Base-by-base conservation (phyloP, 2,329 filamentous ascomycete species). In the Cercospora sp. region DNA sequence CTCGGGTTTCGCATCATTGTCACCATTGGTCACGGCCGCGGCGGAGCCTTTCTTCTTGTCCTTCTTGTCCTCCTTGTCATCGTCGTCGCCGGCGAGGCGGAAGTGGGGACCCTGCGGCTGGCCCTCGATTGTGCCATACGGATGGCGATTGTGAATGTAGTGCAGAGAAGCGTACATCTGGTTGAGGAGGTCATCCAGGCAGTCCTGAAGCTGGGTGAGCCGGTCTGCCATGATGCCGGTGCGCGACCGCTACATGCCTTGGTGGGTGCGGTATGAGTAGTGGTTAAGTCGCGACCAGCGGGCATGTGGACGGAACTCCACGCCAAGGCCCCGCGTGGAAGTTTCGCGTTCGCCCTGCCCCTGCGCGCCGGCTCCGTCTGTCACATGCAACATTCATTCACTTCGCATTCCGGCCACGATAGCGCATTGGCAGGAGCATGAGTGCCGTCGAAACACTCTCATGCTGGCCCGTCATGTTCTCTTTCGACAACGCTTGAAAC, bases 151-250 rank as follows among this genome's bases (percentile, higher is more conserved):
- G 59, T 80, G 75, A 66, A 84, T 82, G 73, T 84, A 83, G 69
- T 76, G 75, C 28, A 85, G 76, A 23, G 80, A 75, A 42, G 80
- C 76, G 74, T 81, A 81, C 82, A 85, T 84, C 75, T 83, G 82
- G 48, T 81, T 80, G 20, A 82, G 77, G 42, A 84, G 80, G 85
- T 93, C 89, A 76, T 95, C 92, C 69, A 94, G 87, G 79, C 91
- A 90, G 82, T 95, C 91, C 80, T 96, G 92, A 67, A 95, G 84
- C 79, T 95, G 92, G 1, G 92, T 94, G 67, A 96, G 85, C 70
- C 90, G 85, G 77, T 96, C 92, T 30, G 73, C 74, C 75, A 76
- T 76, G 30, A 48, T 70, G 58, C 53, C 23, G 58, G n/a, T 62
- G 12, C 20, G n/a, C n/a, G 36, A 53, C 51, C 57, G 18, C 20